Conservation (phyloP, 441 rosid genomes). For the Corymbia calophylla region DNA sequence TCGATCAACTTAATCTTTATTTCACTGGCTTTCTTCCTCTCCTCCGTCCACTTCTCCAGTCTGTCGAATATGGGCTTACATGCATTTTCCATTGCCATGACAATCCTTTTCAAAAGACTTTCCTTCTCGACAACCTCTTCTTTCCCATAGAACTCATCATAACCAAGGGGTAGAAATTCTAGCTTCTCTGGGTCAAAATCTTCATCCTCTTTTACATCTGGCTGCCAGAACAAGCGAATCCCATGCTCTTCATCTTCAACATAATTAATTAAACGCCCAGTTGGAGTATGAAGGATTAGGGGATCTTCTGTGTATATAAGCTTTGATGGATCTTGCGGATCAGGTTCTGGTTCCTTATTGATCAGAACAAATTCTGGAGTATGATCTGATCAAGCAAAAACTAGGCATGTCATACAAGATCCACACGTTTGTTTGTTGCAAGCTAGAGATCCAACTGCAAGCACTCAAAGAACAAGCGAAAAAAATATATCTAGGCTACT, state of each 20-base stretch:
- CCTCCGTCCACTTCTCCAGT: slow-evolving; percentile 73
- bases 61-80: slow-evolving; percentile 40
- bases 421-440: background rate
- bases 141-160: slow-evolving; percentile 72
- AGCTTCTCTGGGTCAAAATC: slow-evolving; percentile 51
- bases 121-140: slow-evolving; percentile 36
- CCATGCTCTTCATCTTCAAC: slow-evolving; percentile 82
- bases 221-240: slow-evolving; percentile 80
- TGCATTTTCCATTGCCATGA: slow-evolving; percentile 41
- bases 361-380: slow-evolving; percentile 68
- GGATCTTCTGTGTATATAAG: slow-evolving; percentile 68
- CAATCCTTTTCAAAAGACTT: slow-evolving; percentile 28
- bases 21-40: slow-evolving; percentile 54
- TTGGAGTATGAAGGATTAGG: slow-evolving; percentile 64
- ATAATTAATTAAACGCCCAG: slow-evolving; percentile 70
- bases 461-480: background rate
- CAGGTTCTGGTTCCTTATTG: slow-evolving; percentile 81
- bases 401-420: background rate
- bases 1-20: slow-evolving; percentile 46
- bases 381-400: slow-evolving; percentile 47
- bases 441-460: background rate
- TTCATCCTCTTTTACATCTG: slow-evolving; percentile 61
- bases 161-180: slow-evolving; percentile 78
- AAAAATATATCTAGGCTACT: background rate
- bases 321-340: slow-evolving; percentile 75